Conservation (phyloP, 1,284 basidiomycete genomes). For the Cerrena zonata region DNA sequence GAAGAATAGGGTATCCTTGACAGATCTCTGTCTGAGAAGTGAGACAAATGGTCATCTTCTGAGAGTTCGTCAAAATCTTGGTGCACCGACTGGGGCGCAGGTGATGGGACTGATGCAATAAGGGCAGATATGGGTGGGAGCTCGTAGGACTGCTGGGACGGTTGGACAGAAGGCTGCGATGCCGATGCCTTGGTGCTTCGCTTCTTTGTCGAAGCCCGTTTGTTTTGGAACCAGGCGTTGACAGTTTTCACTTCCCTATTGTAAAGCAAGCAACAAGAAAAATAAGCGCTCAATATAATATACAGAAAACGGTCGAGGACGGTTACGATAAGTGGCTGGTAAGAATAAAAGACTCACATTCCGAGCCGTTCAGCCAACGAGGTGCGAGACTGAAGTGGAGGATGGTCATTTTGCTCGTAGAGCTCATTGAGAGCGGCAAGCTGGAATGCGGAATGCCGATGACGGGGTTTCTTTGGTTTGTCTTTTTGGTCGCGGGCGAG, state of each 20-base stretch:
- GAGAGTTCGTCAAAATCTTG: slow-evolving; percentile 43
- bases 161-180: slow-evolving; percentile 12
- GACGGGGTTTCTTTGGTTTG: slow-evolving; percentile 64
- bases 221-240: slow-evolving; percentile 81
- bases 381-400: slow-evolving; percentile 60
- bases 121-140: slow-evolving; percentile 42
- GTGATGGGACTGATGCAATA: slow-evolving; percentile 35
- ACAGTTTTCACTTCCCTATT: slow-evolving; percentile 74
- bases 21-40: slow-evolving; percentile 15
- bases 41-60: slow-evolving; percentile 29
- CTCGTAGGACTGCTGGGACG: slow-evolving; percentile 19
- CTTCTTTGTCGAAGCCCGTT: slow-evolving; percentile 75
- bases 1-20: slow-evolving; percentile 12
- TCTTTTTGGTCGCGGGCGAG: slow-evolving; percentile 30
- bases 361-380: slow-evolving; percentile 62
- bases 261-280: slow-evolving; percentile 16
- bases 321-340: slow-evolving; percentile 9
- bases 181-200: slow-evolving; percentile 32
- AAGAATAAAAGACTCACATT: slow-evolving; percentile 49
- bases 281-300: slow-evolving; percentile 13
- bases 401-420: slow-evolving; percentile 70
- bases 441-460: slow-evolving; percentile 65
- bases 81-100: slow-evolving; percentile 27
- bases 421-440: slow-evolving; percentile 69
- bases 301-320: slow-evolving; percentile 2